Evolutionary conservation across 169 alveolate species (phyloP), one percentile per base, ranked within the genome.

Genomic region (Amoebophrya sp.): DNA sequence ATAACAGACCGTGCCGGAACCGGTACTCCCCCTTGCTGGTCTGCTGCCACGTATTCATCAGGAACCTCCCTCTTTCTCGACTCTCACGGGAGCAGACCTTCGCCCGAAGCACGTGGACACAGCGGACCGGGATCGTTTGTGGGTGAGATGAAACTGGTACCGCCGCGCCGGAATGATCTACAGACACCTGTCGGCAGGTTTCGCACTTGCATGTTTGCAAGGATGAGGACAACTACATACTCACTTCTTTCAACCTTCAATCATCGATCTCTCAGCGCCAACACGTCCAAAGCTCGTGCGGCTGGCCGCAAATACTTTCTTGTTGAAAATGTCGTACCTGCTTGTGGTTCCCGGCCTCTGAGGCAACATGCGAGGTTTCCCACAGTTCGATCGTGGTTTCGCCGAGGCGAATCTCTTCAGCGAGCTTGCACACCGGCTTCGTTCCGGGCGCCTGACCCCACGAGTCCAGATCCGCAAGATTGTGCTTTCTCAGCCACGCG

Each of bases 1-100:
- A 66, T 1, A 66, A 25, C 83, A 66, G 32, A 25, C 83, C 83
- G 83, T 66, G 1, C 83, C 83, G 83, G 83, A 66, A 66, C 18
- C 83, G 83, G 32, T n/a, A 66, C 38, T 66, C 83, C 10, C 83
- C 83, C 83, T 66, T 66, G 1, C 32, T 25, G 32, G 83, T 66
- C 32, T 66, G 83, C 83, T 66, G 83, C 83, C 83, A 66, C 35
- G 83, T 66, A 25, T 66, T 66, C 83, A 66, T 66, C 83, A 66
- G 35, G 35, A 66, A 66, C 83, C 1, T 18, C 10, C 83, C 83
- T 2, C 35, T 2, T 2, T 2, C 38, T 1, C 83, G 83, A 25
- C 35, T 12, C 35, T 7, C 83, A 66, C 32, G 35, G 10, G 83
- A 12, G 35, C 83, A 66, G 39, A 66, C 83, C 83, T 66, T 66